These are phyloP conservation scores for Psidium guajava DNA, from an alignment of 345 rosid genomes.

Conservation along the genomic window DNA sequence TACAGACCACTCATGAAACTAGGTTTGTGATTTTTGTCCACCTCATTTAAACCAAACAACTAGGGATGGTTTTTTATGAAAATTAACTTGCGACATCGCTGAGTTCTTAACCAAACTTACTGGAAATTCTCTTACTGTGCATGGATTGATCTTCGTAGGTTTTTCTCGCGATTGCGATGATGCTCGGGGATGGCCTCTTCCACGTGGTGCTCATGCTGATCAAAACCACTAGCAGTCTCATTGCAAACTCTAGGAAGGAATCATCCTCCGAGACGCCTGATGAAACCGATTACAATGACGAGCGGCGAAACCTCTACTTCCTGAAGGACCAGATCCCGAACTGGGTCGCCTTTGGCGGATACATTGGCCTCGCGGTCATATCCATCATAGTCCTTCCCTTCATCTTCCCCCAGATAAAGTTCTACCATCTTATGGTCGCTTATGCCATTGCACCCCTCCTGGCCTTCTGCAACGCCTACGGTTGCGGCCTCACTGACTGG, in stretches of 20 bases:
- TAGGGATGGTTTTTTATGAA: not conserved
- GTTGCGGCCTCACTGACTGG: constrained; percentile 86
- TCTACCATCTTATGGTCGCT: constrained; percentile 65
- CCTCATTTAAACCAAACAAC: not conserved
- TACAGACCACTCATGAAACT: not conserved
- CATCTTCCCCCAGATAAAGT: constrained; percentile 63
- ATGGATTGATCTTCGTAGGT: constrained; percentile 13
- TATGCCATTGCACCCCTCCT: constrained; percentile 64
- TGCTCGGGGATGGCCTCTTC: constrained; percentile 84
- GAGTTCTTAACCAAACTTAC: not conserved
- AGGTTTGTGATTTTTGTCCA: not conserved
- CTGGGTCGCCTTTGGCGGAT: constrained; percentile 48
- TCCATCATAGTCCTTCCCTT: constrained; percentile 50
- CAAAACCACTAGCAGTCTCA: constrained; percentile 31
- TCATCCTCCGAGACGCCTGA: not conserved
- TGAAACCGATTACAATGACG: constrained; percentile 23
- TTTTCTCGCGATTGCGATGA: constrained; percentile 76
- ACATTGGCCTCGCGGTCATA: constrained; percentile 32
- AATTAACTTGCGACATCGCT: not conserved
- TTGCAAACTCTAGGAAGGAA: not conserved
- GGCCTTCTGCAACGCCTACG: constrained; percentile 88
- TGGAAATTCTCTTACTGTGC: not conserved
- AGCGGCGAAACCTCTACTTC: constrained; percentile 44
- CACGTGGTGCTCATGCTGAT: constrained; percentile 48
- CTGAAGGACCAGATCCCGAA: constrained; percentile 61